Evolutionary conservation across 306 rosid genomes (phyloP), one percentile per base, ranked within the genome.

Genomic region (Dalbergia oliveri): DNA sequence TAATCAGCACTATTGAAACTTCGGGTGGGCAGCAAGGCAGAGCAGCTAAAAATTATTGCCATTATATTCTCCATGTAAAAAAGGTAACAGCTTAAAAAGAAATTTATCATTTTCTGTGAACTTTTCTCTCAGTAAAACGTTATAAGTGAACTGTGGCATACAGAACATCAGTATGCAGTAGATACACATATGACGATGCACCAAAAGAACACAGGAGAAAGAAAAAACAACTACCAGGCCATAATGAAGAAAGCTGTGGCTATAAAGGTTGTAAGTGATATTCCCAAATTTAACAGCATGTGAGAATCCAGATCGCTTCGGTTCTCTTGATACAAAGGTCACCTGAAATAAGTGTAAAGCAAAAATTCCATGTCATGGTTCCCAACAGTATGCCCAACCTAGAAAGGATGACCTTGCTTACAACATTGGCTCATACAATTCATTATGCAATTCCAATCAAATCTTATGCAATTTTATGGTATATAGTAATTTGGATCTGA

Each of bases 231-330:
- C 79, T 72, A 95, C 99, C 99, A 88, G 97, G 82, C 99, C 99
- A 72, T 82, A 87, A 84, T 96, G 98, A 80, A 96, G 97, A 84
- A 93, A 89, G 92, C 99, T 96, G 90, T 93, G 96, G 78, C 98
- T 90, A 87, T 96, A 96, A 60, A 96, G 91, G 88, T 81, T 91
- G 82, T 93, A 96, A 11, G 97, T 87, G 63, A 78, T 58, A 81
- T 91, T 96, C 72, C 96, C 93, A 86, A 90, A 81, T 82, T 81
- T 84, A 73, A 96, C 84, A 43, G 85, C 73, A 41, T 79, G 94
- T 1, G 88, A 86, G 83, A 90, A 91, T 85, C 88, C 85, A 3
- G 92, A 86, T 41, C 88, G 93, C 44, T 89, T 31, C 0, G 86
- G 82, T 84, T 96, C 99, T 72, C 82, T 88, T 75, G 98, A 89